phyloP scores from a whole-genome alignment of 2,329 filamentous ascomycete genomes.

The Epicoccum sorghinum region DNA sequence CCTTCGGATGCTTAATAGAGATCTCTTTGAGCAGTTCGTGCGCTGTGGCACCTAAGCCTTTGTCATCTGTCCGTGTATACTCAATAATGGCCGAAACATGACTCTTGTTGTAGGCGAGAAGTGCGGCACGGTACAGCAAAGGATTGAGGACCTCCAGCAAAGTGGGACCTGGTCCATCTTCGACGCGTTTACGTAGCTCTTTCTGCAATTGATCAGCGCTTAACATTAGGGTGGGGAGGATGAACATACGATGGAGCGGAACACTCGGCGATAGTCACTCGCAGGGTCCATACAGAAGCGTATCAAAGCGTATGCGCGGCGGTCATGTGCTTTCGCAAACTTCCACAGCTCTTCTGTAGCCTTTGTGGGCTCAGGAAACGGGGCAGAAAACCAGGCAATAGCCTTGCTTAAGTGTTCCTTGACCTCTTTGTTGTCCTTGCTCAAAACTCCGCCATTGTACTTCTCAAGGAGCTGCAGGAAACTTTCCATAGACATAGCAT shows the following conservation, averaged over 20 bases:
- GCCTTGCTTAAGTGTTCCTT: constrained; percentile 75
- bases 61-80: constrained; percentile 81
- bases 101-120: constrained; percentile 91
- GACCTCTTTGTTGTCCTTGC: constrained; percentile 68
- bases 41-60: constrained; percentile 76
- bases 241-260: constrained; percentile 70
- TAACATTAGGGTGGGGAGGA: not conserved
- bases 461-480: constrained; percentile 85
- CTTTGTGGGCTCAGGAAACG: constrained; percentile 76
- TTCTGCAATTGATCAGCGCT: constrained; percentile 53
- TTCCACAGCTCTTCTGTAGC: constrained; percentile 81
- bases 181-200: constrained; percentile 83
- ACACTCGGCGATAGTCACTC: constrained; percentile 90
- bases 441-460: constrained; percentile 85
- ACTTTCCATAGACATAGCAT: constrained; percentile 74
- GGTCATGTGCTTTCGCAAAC: constrained; percentile 89
- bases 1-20: constrained; percentile 83
- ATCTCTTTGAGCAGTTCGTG: constrained; percentile 93
- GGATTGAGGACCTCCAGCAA: constrained; percentile 81
- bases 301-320: constrained; percentile 86
- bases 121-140: constrained; percentile 80
- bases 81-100: constrained; percentile 91
- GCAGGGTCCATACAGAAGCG: constrained; percentile 83
- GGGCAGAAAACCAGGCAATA: constrained; percentile 73
- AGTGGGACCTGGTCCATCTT: constrained; percentile 66